These are phyloP conservation scores for Geoglossum glabrum DNA, from an alignment of 495 filamentous ascomycete species.

Conservation along the genomic window DNA sequence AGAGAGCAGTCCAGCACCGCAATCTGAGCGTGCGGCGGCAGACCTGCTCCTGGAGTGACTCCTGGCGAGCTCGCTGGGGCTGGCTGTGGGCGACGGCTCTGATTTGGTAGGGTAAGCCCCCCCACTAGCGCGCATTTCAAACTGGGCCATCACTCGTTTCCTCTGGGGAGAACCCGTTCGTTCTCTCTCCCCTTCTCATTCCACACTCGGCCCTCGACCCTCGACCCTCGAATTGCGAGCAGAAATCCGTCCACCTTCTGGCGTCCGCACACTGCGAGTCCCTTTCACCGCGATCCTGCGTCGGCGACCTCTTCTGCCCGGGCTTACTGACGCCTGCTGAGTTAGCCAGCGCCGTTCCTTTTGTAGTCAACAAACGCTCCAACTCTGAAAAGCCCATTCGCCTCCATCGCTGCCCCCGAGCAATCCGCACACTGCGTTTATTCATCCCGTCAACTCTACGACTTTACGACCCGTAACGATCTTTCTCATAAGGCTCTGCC, in stretches of 20 bases:
- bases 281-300: neutral
- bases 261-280: neutral
- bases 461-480: neutral
- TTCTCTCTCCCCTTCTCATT: slow-evolving; percentile 1
- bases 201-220: neutral
- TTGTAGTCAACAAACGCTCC: neutral
- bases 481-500: neutral
- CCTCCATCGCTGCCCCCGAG: neutral
- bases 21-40: neutral
- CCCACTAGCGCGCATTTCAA: slow-evolving; percentile 1
- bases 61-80: no score
- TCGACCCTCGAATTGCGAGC: neutral
- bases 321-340: neutral
- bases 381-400: neutral
- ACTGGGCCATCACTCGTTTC: neutral
- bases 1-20: no score
- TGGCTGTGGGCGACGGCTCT: no score
- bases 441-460: neutral
- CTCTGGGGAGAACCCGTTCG: neutral
- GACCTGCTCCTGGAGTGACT: no score
- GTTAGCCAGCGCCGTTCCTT: neutral
- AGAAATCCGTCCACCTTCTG: neutral
- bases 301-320: neutral
- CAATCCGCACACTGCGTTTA: neutral
- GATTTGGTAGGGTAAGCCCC: neutral